Evolutionary conservation across 2,329 filamentous ascomycete genomes (phyloP), one percentile per base, ranked within the genome.

Genomic region (Bipolaris victoriae): DNA sequence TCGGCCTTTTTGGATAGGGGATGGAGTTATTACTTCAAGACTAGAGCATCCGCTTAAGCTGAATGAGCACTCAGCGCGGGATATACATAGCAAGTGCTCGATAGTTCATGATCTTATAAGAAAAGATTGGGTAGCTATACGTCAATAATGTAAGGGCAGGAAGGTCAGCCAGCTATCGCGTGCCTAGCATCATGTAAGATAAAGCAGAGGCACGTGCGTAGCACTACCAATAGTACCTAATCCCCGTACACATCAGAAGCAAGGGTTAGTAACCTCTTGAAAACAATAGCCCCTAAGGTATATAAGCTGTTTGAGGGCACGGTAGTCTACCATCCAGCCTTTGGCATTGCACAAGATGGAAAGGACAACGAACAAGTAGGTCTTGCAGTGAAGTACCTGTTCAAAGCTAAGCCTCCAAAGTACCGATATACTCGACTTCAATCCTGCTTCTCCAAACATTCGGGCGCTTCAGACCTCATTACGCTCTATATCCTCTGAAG

Each of bases 361-460:
- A 50, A n/a, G 24, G 33, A 50, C 36, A 50, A 50, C 37, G 26
- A 16, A 50, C 5, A 50, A 16, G 48, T 50, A 50, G 36, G 47
- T 24, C 24, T 49, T 7, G 41, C n/a, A 26, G 15, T 41, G 24
- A 36, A 39, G 24, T 49, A 41, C 3, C 36, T 49, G 3, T 49
- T 41, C 11, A 49, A 13, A n/a, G 36, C 26, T 49, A 24, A 49
- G 36, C n/a, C 36, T 41, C 9, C 2, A 18, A 49, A 49, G 47
- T 41, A 49, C 47, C 11, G 11, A 49, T 41, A 16, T 16, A 49
- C 16, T 49, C 24, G 16, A 41, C 24, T 49, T 49, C 36, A 49
- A 49, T 24, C 47, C 24, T 41, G 10, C 47, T 49, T 49, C 24
- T 18, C 47, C n/a, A 49, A 49, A 41, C 5, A 33, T 49, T 7